Base-by-base conservation (phyloP, 73 alveolate genomes). In the Blepharisma stoltei region DNA sequence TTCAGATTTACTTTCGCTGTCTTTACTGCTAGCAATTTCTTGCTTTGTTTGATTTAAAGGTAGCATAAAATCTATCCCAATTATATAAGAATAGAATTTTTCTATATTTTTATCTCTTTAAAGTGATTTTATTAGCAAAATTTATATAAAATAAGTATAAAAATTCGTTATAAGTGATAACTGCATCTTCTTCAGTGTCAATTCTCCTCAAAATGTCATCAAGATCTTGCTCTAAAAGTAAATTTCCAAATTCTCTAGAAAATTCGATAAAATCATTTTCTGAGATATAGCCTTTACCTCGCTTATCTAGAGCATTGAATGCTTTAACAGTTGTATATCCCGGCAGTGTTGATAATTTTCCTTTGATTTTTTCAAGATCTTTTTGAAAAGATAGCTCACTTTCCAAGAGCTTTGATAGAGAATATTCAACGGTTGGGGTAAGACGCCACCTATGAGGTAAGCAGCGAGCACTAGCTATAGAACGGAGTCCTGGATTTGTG, bases 171-270 rank as follows among this genome's bases (percentile, higher is more conserved):
- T 50, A 86, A 7, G 89, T 70, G 4, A 86, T 9, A 38, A 44
- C 69, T 46, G 48, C 86, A 77, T 86, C 93, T 11, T 83, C 79
- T 37, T 86, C 93, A 41, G 78, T 45, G 65, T 86, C 93, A 14
- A 79, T 54, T 18, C 93, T 71, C 52, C 93, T 86, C 6, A 86
- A 45, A 45, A 86, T 50, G 0, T 85, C 86, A 41, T 50, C 73
- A 7, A 86, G 75, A 18, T 86, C 93, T 7, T 76, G 75, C 11
- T 67, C 89, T 25, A 44, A 45, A 0, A 65, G 78, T 8, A 46
- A 49, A 5, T 76, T 37, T 9, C 75, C 78, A 52, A 67, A 32
- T 41, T 21, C 7, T 14, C 69, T 76, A 6, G 68, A 67, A 37
- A 47, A 80, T 14, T 52, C 66, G 0, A 14, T 52, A 52, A 52